phyloP scores from a whole-genome alignment of 257 asterid genomes.

The Solanum sitiens region DNA sequence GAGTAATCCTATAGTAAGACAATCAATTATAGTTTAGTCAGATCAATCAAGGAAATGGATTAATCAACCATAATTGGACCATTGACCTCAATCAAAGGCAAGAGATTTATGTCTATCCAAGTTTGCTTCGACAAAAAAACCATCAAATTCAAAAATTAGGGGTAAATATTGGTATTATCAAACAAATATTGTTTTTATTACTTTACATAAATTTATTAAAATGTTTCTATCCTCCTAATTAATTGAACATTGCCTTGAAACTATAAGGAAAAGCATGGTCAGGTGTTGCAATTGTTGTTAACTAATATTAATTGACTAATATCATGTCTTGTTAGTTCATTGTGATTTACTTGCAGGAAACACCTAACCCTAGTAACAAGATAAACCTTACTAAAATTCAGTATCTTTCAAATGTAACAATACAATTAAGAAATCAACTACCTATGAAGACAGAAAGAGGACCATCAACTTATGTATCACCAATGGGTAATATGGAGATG shows the following conservation, averaged over 20 bases:
- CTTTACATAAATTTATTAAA: neutral
- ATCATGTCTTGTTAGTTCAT: neutral
- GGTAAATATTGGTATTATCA: neutral
- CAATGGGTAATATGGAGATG: too few species aligned
- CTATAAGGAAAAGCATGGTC: neutral
- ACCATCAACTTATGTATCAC: neutral
- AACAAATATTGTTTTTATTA: neutral
- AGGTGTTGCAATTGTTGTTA: neutral
- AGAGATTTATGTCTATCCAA: neutral
- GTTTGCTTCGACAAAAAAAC: neutral
- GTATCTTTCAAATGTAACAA: constrained; percentile 10
- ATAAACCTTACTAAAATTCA: neutral
- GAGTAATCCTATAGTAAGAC: neutral
- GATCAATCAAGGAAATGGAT: neutral
- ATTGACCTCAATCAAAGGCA: neutral
- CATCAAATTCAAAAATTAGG: neutral
- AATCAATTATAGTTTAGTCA: neutral
- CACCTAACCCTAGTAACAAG: neutral
- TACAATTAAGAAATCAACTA: neutral
- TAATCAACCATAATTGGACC: neutral
- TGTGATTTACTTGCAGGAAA: constrained; percentile 37
- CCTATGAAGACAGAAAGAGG: neutral
- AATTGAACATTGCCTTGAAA: neutral
- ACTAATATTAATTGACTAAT: too few species aligned
- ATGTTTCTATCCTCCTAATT: neutral